Evolutionary conservation across 345 rosid genomes (phyloP), one percentile per base, ranked within the genome.

Genomic region (Gossypium bickii): DNA sequence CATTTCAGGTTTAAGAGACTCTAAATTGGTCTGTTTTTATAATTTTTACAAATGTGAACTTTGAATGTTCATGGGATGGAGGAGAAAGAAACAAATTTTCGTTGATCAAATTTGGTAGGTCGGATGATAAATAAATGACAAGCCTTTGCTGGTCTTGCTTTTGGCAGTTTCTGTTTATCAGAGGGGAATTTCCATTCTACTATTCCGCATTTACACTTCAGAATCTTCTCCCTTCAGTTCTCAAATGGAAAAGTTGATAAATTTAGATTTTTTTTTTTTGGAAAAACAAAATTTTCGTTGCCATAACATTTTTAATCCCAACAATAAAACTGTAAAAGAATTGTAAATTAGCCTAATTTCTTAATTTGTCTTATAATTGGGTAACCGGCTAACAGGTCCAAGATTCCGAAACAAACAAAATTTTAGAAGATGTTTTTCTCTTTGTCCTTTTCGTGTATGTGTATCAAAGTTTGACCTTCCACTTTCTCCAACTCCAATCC

Each of bases 381-480:
- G 29, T 43, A 43, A 65, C 24, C 52, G 52, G 70, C 67, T 24
- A 13, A 63, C 12, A 1, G 13, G 24, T 38, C 67, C 38, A 63
- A 64, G 49, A 64, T 64, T 64, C 49, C 10, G 24, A 67, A 67
- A 47, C 71, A 25, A 49, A 12, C 62, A 70, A 55, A 29, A 11
- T 29, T 34, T 52, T 6, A 53, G 73, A 70, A 48, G 27, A 9
- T 34, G n/a, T 55, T 18, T 69, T 43, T 52, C 47, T 2, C 47
- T 70, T 70, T 70, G 49, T n/a, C 49, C 51, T 56, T 55, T 71
- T 34, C 51, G 27, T 41, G 27, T 34, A 9, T 38, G 27, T 53
- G 57, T 53, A 7, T 53, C 57, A 52, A 41, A n/a, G 25, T 70
- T 71, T 53, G 62, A 70, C 74, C 74, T 70, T 53, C 58, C 17